phyloP scores from a whole-genome alignment of 2,329 filamentous ascomycete genomes.

The Diaporthe australafricana region DNA sequence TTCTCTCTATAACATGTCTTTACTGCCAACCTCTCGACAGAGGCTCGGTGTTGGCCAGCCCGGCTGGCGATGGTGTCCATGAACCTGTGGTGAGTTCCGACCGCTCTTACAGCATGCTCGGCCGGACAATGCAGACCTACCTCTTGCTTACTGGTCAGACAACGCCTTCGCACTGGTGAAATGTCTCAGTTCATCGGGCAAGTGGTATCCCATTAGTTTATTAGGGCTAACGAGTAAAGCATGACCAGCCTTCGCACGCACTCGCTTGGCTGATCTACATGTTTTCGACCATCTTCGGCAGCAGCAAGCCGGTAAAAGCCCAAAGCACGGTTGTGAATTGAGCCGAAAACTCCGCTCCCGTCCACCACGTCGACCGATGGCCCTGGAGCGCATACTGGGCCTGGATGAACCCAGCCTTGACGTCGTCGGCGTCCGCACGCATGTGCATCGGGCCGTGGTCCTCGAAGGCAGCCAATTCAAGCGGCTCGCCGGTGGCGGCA shows the following conservation, averaged over 20 bases:
- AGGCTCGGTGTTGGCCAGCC: neutral
- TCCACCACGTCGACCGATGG: conserved; percentile 56
- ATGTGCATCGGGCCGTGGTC: neutral
- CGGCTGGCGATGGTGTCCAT: neutral
- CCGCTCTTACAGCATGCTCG: neutral
- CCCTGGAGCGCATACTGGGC: conserved; percentile 57
- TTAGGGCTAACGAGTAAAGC: too few species aligned
- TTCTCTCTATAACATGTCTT: neutral
- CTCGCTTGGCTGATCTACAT: neutral
- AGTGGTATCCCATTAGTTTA: neutral
- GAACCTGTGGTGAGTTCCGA: neutral
- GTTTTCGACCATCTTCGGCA: conserved; percentile 39
- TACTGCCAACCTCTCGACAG: neutral
- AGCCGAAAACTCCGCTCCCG: conserved; percentile 52
- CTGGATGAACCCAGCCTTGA: conserved; percentile 52
- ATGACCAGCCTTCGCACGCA: too few species aligned
- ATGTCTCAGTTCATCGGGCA: neutral
- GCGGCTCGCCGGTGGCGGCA: neutral
- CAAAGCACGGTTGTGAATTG: conserved; percentile 48
- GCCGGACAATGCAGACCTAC: neutral
- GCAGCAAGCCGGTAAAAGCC: conserved; percentile 47
- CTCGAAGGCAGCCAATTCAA: neutral
- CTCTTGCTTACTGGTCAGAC: neutral
- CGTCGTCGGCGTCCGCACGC: neutral
- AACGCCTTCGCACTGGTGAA: neutral